phyloP scores from a whole-genome alignment of 2,329 filamentous ascomycete species.

The Claviceps pusilla region DNA sequence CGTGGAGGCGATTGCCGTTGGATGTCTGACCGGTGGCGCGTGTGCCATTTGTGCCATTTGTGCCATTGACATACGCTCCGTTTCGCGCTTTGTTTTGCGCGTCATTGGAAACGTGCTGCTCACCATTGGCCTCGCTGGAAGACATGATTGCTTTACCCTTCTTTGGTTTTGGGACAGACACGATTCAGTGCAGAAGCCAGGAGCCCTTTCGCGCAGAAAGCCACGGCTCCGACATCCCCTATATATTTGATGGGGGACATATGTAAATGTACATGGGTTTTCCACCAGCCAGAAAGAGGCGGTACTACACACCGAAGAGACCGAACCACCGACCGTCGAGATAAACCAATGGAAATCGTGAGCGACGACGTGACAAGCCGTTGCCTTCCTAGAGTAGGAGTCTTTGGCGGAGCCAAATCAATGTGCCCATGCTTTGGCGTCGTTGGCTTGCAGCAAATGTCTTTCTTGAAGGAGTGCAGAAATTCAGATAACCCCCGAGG shows the following conservation, averaged over 20 bases:
- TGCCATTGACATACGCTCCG: constrained; percentile 9
- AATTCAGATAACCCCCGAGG: background rate
- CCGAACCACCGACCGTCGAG: background rate
- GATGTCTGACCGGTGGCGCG: constrained; percentile 4
- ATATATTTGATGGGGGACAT: background rate
- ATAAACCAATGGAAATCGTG: background rate
- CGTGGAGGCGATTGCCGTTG: constrained; percentile 4
- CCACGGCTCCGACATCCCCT: background rate
- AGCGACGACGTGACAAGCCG: background rate
- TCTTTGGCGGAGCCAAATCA: background rate
- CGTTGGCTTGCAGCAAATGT: background rate
- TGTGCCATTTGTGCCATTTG: constrained; percentile 4
- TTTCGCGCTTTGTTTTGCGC: constrained; percentile 14
- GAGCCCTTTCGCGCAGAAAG: background rate
- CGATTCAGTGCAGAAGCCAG: background rate
- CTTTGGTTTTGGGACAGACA: background rate
- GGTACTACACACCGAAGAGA: background rate
- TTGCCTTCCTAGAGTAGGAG: background rate
- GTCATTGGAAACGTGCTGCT: background rate
- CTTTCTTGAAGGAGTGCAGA: background rate
- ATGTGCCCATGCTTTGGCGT: background rate
- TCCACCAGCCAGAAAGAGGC: too few relatives aligned
- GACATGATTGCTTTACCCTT: constrained; percentile 1
- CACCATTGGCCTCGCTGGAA: background rate
- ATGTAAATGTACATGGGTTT: too few relatives aligned